Base-by-base conservation (phyloP, 2,329 filamentous ascomycete genomes). In the Stagonosporopsis cucurbitacearum region DNA sequence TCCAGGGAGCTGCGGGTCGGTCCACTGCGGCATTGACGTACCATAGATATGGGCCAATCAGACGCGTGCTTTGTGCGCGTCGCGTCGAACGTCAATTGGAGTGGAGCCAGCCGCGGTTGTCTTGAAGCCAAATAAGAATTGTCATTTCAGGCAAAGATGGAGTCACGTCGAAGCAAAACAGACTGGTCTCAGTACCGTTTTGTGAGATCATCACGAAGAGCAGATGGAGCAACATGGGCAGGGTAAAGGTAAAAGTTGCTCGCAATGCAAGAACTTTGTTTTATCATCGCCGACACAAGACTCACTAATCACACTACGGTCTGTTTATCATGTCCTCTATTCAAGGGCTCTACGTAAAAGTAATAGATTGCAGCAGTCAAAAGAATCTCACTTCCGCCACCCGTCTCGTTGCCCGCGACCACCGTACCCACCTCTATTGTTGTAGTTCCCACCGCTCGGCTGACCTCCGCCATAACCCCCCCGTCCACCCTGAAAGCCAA, bases 351-450 rank as follows among this genome's bases (percentile, higher is more conserved):
- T n/a, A 22, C 6, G n/a, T 22, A 11, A 17, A 9, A 23, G 6
- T 15, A 1, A 17, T 25, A 19, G n/a, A 12, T 1, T 20, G 7
- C 12, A 19, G 9, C n/a, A 19, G 35, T 20, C 11, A 36, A 8
- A 15, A 11, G 5, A 13, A 5, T 11, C 28, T 57, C 42, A 62
- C n/a, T 50, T 54, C 32, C 60, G 63, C 37, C 61, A 41, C 15
- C 64, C 65, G 15, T 63, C 61, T 20, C 57, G 53, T 17, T 58
- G 58, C 4, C 64, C 63, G 32, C 59, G 64, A 39, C 57, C 62
- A 15, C 63, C 54, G 45, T 64, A 62, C n/a, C 50, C 54, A 13
- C 65, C 61, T 51, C 63, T 53, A 28, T 56, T 61, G 25, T 51
- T 53, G 33, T 62, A 61, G 32, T 59, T 63, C 6, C 59, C 62